Percentiles rank a stretch among this genome's conserved stretches.
phyloP scores from a whole-genome alignment of 176 grass and related monocot genomes.

The Elymus sibiricus region DNA sequence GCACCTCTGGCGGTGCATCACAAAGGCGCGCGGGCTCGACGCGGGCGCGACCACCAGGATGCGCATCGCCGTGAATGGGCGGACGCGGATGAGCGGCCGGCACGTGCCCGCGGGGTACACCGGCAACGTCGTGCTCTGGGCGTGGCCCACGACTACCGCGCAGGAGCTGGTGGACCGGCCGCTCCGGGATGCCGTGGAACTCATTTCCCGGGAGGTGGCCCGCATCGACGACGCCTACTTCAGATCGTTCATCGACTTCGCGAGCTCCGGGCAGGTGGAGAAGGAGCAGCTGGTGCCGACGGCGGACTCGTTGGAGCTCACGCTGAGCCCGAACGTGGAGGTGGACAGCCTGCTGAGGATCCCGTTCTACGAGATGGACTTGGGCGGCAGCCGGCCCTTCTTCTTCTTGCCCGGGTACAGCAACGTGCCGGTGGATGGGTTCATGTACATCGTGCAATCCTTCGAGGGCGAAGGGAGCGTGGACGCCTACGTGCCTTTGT shows the following conservation, averaged over 20 bases:
- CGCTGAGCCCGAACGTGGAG: no score
- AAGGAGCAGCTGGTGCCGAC: conserved; percentile 27
- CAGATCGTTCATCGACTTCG: conserved; percentile 22
- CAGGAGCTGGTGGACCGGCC: not conserved
- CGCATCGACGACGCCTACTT: conserved; percentile 16
- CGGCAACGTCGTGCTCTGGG: conserved; percentile 20
- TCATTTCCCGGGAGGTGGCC: not conserved
- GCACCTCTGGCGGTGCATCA: conserved; percentile 18
- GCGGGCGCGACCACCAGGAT: not conserved
- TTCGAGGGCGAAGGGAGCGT: not conserved
- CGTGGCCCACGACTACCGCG: not conserved
- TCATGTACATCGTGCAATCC: not conserved
- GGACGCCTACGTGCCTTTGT: not conserved
- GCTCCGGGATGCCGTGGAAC: not conserved
- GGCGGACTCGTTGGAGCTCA: not conserved
- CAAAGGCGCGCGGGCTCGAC: not conserved
- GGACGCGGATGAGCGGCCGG: not conserved
- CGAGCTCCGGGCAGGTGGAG: conserved; percentile 33
- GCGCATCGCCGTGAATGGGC: not conserved
- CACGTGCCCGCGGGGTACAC: not conserved
- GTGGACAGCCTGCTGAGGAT: not conserved
- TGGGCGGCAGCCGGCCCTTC: not conserved
- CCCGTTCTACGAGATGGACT: not conserved
- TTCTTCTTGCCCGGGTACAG: not conserved
- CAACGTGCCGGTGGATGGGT: not conserved